Conservation (phyloP, 805 yeast genomes). For the Yarrowia osloensis region DNA sequence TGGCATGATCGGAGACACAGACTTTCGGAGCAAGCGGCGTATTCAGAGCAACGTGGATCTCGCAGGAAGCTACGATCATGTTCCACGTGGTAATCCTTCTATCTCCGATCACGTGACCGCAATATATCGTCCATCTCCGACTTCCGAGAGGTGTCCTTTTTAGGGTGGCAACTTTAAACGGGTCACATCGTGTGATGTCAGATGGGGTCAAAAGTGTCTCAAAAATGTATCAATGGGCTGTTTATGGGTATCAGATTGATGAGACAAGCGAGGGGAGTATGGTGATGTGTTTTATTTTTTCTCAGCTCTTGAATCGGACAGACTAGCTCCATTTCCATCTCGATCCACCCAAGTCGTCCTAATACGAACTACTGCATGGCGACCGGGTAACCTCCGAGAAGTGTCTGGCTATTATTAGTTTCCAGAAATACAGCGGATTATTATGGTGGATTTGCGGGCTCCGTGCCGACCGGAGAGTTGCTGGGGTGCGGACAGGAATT, state of each 20-base stretch:
- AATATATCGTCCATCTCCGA: no score
- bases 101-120: background rate
- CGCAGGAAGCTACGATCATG: no score
- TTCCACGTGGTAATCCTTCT: no score
- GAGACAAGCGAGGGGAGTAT: background rate
- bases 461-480: background rate
- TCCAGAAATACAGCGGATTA: background rate
- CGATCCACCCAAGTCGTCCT: background rate
- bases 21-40: background rate
- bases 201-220: background rate
- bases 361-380: background rate
- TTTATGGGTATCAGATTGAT: background rate
- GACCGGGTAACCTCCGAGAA: background rate
- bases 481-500: background rate
- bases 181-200: background rate
- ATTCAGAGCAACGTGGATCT: background rate
- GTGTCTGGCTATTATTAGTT: background rate
- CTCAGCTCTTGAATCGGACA: background rate
- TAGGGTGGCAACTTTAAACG: background rate
- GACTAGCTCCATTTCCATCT: no score
- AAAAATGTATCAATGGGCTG: background rate
- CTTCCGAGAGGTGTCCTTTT: background rate
- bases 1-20: slow-evolving; percentile 8
- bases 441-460: background rate
- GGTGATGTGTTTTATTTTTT: background rate